Conservation (phyloP, 2,329 filamentous ascomycete genomes). For the Boeremia lycopersici region DNA sequence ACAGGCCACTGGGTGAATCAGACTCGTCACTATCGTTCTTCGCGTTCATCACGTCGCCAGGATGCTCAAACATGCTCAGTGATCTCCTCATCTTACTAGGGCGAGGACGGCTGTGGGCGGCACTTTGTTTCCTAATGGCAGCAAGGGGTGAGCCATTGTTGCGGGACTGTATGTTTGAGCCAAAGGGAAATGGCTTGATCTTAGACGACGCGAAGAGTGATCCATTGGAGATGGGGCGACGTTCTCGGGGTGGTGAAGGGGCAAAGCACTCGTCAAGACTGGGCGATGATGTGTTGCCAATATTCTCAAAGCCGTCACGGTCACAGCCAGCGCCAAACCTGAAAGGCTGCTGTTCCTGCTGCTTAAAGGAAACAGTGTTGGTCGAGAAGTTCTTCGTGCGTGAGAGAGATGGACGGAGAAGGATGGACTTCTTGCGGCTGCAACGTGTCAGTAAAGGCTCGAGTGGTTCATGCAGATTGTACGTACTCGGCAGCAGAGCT, state of each 20-base stretch:
- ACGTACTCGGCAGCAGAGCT: slow-evolving; percentile 48
- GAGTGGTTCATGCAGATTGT: neutral
- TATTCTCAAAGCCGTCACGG: slow-evolving; percentile 41
- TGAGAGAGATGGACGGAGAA: slow-evolving; percentile 75
- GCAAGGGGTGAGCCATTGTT: slow-evolving; percentile 76
- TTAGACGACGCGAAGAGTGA: slow-evolving; percentile 65
- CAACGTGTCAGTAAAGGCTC: slow-evolving; percentile 25
- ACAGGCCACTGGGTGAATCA: slow-evolving; percentile 63
- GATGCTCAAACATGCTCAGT: slow-evolving; percentile 96
- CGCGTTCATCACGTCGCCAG: slow-evolving; percentile 80
- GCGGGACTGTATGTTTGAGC: slow-evolving; percentile 57
- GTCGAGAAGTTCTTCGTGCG: slow-evolving; percentile 78
- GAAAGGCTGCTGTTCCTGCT: slow-evolving; percentile 70
- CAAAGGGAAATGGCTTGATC: slow-evolving; percentile 68
- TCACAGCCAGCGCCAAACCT: slow-evolving; percentile 69
- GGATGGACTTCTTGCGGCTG: slow-evolving; percentile 50
- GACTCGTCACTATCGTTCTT: slow-evolving; percentile 67
- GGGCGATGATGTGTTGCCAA: slow-evolving; percentile 63
- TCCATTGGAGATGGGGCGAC: slow-evolving; percentile 61
- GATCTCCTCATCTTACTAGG: slow-evolving; percentile 79
- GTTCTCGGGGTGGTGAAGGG: slow-evolving; percentile 77
- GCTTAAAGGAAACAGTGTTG: slow-evolving; percentile 65
- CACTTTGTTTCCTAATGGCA: slow-evolving; percentile 68
- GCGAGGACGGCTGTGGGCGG: slow-evolving; percentile 71
- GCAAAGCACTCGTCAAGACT: slow-evolving; percentile 82